phyloP scores from a whole-genome alignment of 768 basidiomycete species.

The Xanthoconium stramineum region DNA sequence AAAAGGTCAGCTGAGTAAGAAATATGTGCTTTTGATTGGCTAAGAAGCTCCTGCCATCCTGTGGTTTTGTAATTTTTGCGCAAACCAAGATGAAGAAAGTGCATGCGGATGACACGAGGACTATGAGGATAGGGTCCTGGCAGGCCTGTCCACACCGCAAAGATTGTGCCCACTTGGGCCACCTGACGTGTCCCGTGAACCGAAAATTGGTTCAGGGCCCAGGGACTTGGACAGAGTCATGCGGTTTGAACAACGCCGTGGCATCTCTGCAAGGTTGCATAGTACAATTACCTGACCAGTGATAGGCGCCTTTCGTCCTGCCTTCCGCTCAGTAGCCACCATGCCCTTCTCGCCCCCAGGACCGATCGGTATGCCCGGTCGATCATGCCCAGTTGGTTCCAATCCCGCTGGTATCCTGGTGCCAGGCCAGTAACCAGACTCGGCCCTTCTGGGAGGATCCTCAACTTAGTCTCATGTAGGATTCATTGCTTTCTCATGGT shows the following conservation, averaged over 20 bases:
- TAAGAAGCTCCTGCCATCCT: background rate
- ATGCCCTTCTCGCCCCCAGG: too few relatives aligned
- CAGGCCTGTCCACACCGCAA: background rate
- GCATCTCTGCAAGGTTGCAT: background rate
- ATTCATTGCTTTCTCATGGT: too few relatives aligned
- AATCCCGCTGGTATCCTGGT: too few relatives aligned
- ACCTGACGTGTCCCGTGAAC: background rate
- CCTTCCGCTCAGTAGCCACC: background rate
- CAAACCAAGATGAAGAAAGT: too few relatives aligned
- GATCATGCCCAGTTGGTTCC: too few relatives aligned
- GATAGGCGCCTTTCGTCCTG: background rate
- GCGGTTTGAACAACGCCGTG: background rate
- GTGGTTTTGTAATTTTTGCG: background rate
- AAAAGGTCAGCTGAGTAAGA: background rate
- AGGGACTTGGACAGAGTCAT: too few relatives aligned
- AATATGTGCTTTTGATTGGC: background rate
- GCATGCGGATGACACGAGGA: background rate
- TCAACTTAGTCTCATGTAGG: too few relatives aligned
- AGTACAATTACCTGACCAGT: background rate
- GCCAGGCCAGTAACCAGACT: too few relatives aligned
- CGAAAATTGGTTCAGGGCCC: background rate
- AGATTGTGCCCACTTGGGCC: background rate
- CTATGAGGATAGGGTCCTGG: background rate
- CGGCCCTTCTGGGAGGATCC: too few relatives aligned
- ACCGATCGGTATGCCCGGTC: too few relatives aligned